Percentiles rank a stretch among this genome's conserved stretches.
phyloP scores from a whole-genome alignment of 768 basidiomycete genomes.

The Boletus pseudopeckii region DNA sequence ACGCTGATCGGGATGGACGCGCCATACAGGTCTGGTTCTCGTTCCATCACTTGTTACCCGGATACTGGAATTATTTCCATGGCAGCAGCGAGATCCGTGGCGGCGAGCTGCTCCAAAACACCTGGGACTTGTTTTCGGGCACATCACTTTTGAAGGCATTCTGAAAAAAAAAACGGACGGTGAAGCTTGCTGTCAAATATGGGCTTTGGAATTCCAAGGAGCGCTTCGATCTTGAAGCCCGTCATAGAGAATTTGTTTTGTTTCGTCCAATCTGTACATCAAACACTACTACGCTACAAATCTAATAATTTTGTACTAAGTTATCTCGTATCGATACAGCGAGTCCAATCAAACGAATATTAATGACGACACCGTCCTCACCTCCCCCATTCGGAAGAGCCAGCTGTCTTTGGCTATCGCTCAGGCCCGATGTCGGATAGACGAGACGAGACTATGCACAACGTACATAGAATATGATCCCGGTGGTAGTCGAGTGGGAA shows the following conservation, averaged over 20 bases:
- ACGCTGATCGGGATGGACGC: not conserved
- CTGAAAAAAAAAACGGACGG: not conserved
- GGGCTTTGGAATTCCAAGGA: not conserved
- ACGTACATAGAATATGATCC: no score
- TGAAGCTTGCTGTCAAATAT: not conserved
- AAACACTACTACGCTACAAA: no score
- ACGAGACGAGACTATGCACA: no score
- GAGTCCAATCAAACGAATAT: no score
- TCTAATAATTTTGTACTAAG: no score
- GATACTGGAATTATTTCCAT: conserved; percentile 36
- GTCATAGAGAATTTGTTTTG: not conserved
- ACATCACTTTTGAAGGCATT: conserved; percentile 1
- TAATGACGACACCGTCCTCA: no score
- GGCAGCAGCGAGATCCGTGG: conserved; percentile 8
- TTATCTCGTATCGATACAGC: no score
- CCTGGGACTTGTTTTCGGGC: conserved; percentile 21
- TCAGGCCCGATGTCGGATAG: no score
- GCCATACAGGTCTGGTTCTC: conserved; percentile 33
- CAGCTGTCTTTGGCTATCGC: no score
- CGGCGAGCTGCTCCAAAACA: conserved; percentile 18
- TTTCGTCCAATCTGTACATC: not conserved
- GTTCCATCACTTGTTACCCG: conserved; percentile 33
- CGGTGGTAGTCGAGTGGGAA: no score
- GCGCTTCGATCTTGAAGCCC: no score
- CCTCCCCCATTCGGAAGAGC: no score